A percentile compares a stretch with the other conserved stretches of the same genome.
These are phyloP conservation scores for Chenopodium berlandieri DNA, from an alignment of 148 eudicot genomes.

Conservation along the genomic window DNA sequence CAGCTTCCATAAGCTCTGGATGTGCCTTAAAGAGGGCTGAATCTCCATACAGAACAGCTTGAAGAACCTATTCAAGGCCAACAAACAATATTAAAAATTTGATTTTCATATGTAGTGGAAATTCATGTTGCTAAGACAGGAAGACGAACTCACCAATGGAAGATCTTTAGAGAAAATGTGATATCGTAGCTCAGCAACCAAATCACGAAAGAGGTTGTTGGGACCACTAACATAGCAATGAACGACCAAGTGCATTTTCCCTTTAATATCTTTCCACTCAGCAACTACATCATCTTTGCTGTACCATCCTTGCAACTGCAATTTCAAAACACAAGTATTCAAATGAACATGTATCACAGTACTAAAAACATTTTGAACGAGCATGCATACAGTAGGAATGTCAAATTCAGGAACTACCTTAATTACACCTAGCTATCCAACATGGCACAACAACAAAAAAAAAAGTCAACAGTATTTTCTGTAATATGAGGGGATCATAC, in stretches of 20 bases:
- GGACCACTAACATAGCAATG: constrained; percentile 91
- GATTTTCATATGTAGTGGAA: background rate
- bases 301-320: constrained; percentile 91
- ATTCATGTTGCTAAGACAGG: background rate
- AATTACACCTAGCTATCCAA: background rate
- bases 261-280: constrained; percentile 81
- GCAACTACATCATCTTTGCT: constrained; percentile 89
- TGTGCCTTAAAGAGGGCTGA: constrained; percentile 55
- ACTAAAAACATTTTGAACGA: background rate
- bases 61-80: constrained; percentile 52
- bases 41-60: constrained; percentile 77
- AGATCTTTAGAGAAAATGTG: constrained; percentile 89
- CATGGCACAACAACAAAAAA: background rate
- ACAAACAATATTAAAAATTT: background rate
- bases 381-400: background rate
- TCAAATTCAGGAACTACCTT: background rate
- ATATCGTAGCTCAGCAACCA: constrained; percentile 81
- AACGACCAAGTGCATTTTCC: constrained; percentile 59
- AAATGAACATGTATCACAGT: background rate
- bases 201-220: constrained; percentile 52
- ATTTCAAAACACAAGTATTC: background rate
- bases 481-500: background rate
- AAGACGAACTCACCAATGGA: constrained; percentile 60
- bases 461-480: background rate
- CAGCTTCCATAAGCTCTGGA: constrained; percentile 66